Conservation (phyloP, 768 basidiomycete species). For the Mycena olivaceomarginata region DNA sequence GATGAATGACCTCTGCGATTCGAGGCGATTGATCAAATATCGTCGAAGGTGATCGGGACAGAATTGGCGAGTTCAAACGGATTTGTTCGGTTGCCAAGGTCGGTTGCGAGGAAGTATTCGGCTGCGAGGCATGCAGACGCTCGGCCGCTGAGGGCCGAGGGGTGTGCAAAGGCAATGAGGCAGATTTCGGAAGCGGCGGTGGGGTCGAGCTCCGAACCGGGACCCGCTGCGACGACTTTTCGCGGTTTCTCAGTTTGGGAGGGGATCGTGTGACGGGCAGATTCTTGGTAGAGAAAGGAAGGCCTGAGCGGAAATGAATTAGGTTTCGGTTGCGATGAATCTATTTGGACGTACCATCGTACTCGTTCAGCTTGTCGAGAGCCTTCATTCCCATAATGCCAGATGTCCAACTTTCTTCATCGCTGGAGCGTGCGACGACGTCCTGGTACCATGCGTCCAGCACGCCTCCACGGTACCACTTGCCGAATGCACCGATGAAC, state of each 20-base stretch:
- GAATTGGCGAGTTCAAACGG: conserved; percentile 54
- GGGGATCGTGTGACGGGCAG: conserved; percentile 69
- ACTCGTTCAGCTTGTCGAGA: conserved; percentile 81
- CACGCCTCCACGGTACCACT: conserved; percentile 93
- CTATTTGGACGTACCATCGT: conserved; percentile 66
- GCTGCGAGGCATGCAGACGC: conserved; percentile 51
- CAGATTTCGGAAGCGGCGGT: conserved; percentile 90
- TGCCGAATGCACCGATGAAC: conserved; percentile 94
- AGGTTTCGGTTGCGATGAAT: conserved; percentile 44
- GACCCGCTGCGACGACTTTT: conserved; percentile 69
- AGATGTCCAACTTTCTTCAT: conserved; percentile 85
- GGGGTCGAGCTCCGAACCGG: conserved; percentile 82
- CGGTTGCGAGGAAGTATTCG: conserved; percentile 52
- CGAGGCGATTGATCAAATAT: conserved; percentile 80
- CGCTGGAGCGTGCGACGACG: conserved; percentile 76
- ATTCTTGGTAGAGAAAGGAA: conserved; percentile 71
- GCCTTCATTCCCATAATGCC: conserved; percentile 87
- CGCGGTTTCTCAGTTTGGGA: conserved; percentile 75
- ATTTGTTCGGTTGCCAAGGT: conserved; percentile 52
- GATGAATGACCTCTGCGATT: conserved; percentile 84
- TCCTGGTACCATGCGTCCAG: conserved; percentile 89
- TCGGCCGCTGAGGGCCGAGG: conserved; percentile 63
- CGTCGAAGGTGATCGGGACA: conserved; percentile 63
- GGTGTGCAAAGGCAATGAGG: conserved; percentile 85
- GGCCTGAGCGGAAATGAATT: conserved; percentile 57